These are phyloP conservation scores for Hamamelis virginiana DNA, from an alignment of 164 flowering plant species.

Conservation along the genomic window DNA sequence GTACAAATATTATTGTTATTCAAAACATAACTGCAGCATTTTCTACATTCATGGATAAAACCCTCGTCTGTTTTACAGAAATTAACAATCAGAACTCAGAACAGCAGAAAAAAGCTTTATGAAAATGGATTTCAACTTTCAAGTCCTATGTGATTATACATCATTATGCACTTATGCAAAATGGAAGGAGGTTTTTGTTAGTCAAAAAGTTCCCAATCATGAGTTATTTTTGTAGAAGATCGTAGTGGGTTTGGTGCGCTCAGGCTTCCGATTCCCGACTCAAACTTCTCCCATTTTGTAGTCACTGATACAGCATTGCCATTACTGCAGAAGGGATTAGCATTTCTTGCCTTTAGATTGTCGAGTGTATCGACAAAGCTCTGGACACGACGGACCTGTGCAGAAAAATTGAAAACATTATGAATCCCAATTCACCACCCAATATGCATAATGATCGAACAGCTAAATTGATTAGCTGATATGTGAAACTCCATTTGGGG, in stretches of 20 bases:
- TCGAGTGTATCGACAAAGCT: constrained; percentile 36
- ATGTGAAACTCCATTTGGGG: too few relatives aligned
- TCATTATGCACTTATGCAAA: not conserved
- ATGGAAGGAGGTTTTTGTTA: not conserved
- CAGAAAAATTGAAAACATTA: not conserved
- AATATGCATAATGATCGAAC: too few relatives aligned
- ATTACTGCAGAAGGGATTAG: constrained; percentile 22
- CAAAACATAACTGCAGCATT: not conserved
- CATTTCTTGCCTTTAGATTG: constrained; percentile 32
- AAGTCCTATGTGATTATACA: not conserved
- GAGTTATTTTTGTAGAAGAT: constrained; percentile 28
- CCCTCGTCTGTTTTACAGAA: not conserved
- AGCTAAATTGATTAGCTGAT: too few relatives aligned
- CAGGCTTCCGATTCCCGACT: constrained; percentile 35
- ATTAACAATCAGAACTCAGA: not conserved
- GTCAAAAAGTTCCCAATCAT: constrained; percentile 41
- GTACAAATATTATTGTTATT: not conserved
- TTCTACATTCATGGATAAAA: not conserved
- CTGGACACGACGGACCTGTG: constrained; percentile 44
- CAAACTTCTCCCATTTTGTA: constrained; percentile 37
- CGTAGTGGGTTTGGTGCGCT: constrained; percentile 19
- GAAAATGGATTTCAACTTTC: not conserved
- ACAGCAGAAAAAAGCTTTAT: not conserved
- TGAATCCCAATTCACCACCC: too few relatives aligned
- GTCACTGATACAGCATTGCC: constrained; percentile 25